Evolutionary conservation across 169 alveolate species (phyloP), one percentile per base, ranked within the genome.

Genomic region (Ichthyophthirius multifiliis): DNA sequence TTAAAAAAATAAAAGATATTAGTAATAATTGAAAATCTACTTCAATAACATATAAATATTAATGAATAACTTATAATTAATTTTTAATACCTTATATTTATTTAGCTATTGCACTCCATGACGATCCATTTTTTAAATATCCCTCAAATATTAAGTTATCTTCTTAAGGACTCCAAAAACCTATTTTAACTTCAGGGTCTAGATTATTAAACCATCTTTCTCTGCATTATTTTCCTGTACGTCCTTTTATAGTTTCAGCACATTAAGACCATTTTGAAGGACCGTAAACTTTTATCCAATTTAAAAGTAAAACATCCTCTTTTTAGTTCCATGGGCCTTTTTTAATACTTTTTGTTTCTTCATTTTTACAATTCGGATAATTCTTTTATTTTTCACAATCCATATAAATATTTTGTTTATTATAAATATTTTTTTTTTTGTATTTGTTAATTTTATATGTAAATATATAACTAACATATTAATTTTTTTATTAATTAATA

Each of bases 151-250:
- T 76, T 31, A 48, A 74, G 39, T 47, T 64, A 62, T 90, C 95
- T 76, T 90, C 95, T 82, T 81, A 88, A 27, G 34, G 18, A 7
- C 89, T 74, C 90, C 95, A 90, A n/a, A 67, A 63, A 5, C 91
- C 95, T 75, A 78, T 87, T 37, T 76, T 67, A 16, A 85, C 76
- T 27, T 75, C 78, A 18, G 89, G 88, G 74, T 83, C 76, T 9
- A 90, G 67, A 79, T 82, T 76, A 75, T 90, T 90, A 64, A 73
- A 81, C 89, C 93, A 90, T 71, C 92, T 80, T 47, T 90, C 95
- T 63, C 93, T 76, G 43, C 92, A 84, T 63, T 90, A 76, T 55
- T 90, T 90, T 1, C 93, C 92, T 41, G 74, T 73, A 47, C 95
- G 55, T 67, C 91, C 92, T 1, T 86, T 84, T 18, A 84, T 86